Base-by-base conservation (phyloP, 139 green algal species). In the Edaphochlamys debaryana region DNA sequence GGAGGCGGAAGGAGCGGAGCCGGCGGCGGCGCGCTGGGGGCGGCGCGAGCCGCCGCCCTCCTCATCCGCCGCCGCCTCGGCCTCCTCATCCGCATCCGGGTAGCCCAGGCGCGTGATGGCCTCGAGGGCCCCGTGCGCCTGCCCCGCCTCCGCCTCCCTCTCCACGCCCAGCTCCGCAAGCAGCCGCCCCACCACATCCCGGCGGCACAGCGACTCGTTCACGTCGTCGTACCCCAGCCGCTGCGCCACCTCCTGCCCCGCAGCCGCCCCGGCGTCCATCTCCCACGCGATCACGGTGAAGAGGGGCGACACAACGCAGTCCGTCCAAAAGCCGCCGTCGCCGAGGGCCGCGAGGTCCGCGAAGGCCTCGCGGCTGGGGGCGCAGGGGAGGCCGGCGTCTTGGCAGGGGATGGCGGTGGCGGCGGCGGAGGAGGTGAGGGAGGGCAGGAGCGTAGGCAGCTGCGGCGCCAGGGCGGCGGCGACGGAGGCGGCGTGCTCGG, bases 151-250 rank as follows among this genome's bases (percentile, higher is more conserved):
- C 1, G 60, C 42, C 4, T 34, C 62, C 25, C 56, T 48, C 29
- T 64, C 69, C 32, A 79, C 86, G 37, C 80, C 86, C 67, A 90
- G 58, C 17, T 64, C 42, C 27, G 17, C 30, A 20, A 90, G 73
- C 40, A 75, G 73, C 30, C 34, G 7, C 19, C 27, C 4, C 52
- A 90, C 67, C 23, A 85, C 78, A 56, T 64, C 58, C 20, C 58
- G 52, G 19, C 72, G 67, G 66, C 76, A 79, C 70, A 97, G 89
- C 69, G 84, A 93, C 85, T 97, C 94, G 75, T 97, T 97, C 34
- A 93, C 76, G 79, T 97, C 94, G 73, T 95, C 91, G 79, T 97
- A 97, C 13, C 92, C 93, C 67, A 94, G 79, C 42, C 94, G 80
- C 15, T 67, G 69, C 17, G 82, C 76, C 37, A 94, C 88, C 70